Conservation (phyloP, 2,329 filamentous ascomycete species). For the Colletotrichum filicis region DNA sequence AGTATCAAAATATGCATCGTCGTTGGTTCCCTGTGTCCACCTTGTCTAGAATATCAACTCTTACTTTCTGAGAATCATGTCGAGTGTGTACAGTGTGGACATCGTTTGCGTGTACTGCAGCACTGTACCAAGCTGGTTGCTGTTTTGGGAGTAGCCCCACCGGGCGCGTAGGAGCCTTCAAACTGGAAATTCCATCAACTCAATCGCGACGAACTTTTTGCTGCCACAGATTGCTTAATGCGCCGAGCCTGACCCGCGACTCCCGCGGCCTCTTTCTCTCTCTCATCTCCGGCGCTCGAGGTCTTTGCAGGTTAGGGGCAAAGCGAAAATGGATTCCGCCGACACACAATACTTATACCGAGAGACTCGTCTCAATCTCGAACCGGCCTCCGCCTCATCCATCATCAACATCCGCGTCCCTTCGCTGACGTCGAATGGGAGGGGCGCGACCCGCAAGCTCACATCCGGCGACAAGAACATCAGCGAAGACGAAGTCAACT, state of each 20-base stretch:
- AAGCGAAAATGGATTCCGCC: constrained; percentile 74
- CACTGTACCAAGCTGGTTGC: constrained; percentile 46
- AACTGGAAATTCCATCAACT: constrained; percentile 36
- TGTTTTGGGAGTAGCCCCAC: constrained; percentile 46
- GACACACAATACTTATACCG: constrained; percentile 79
- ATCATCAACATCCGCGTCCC: constrained; percentile 78
- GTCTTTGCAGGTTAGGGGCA: constrained; percentile 11
- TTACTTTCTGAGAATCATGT: too few species aligned
- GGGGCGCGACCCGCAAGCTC: constrained; percentile 49
- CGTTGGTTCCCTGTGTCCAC: not conserved
- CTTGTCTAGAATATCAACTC: not conserved
- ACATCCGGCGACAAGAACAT: constrained; percentile 45
- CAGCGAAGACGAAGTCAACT: constrained; percentile 77
- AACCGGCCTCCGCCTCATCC: constrained; percentile 75
- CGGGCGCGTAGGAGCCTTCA: constrained; percentile 22
- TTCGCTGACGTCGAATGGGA: constrained; percentile 59
- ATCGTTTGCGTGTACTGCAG: not conserved
- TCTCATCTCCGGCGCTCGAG: constrained; percentile 16
- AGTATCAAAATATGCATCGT: not conserved
- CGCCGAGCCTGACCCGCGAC: constrained; percentile 23
- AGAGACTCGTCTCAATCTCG: constrained; percentile 86
- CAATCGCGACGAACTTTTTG: constrained; percentile 30
- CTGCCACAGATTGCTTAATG: constrained; percentile 17
- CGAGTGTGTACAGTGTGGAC: not conserved
- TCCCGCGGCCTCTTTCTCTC: constrained; percentile 25